A percentile compares a stretch with the other conserved stretches of the same genome.
phyloP scores from a whole-genome alignment of 1,284 basidiomycete genomes.

The Golubevia pallescens region DNA sequence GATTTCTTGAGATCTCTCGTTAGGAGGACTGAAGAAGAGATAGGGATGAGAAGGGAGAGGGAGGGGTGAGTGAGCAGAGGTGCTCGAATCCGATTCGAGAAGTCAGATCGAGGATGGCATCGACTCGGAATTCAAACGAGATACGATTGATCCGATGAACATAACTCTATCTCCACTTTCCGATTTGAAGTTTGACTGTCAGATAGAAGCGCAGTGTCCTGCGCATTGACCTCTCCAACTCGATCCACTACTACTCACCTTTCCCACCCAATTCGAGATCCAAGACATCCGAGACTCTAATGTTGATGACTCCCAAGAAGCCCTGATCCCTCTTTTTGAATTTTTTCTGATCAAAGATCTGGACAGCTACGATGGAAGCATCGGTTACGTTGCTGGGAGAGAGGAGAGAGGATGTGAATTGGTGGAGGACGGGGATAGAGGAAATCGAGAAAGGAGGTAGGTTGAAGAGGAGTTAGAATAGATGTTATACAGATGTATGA shows the following conservation, averaged over 20 bases:
- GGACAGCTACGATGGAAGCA: slow-evolving; percentile 86
- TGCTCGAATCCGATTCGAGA: not conserved
- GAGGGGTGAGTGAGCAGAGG: not conserved
- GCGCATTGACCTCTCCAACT: no score
- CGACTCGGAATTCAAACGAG: not conserved
- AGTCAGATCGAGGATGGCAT: not conserved
- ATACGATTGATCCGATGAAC: not conserved
- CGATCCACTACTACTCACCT: no score
- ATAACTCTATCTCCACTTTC: not conserved
- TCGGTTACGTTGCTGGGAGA: slow-evolving; percentile 78
- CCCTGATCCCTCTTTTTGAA: slow-evolving; percentile 95
- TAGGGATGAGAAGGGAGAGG: not conserved
- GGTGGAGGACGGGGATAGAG: not conserved
- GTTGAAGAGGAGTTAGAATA: not conserved
- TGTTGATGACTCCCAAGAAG: slow-evolving; percentile 90
- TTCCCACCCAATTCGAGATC: slow-evolving; percentile 87
- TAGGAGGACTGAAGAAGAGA: slow-evolving; percentile 25
- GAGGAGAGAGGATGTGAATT: not conserved
- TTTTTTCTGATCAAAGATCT: slow-evolving; percentile 96
- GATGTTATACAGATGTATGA: not conserved
- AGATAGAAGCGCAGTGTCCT: no score
- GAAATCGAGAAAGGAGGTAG: slow-evolving; percentile 1
- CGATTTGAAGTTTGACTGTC: no score
- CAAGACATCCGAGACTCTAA: slow-evolving; percentile 85
- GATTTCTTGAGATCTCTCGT: slow-evolving; percentile 63